Base-by-base conservation (phyloP, 2,329 filamentous ascomycete species). In the Domatiomyces globalis region DNA sequence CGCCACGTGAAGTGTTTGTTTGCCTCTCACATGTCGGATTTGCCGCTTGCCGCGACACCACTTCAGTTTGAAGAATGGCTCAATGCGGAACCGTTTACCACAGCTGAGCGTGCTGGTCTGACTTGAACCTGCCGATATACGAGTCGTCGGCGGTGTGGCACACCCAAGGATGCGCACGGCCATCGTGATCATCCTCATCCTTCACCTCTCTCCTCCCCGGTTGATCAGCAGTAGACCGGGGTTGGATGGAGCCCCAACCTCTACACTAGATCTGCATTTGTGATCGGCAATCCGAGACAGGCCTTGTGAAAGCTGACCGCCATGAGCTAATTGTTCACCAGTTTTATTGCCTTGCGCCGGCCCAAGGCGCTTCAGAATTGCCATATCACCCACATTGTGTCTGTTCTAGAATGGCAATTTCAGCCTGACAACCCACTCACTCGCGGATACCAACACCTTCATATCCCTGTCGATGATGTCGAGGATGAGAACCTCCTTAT, bases 331-430 rank as follows among this genome's bases (percentile, higher is more conserved):
- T 39, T 5, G 10, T 39, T 39, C 43, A 59, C 51, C 67, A 94
- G 89, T 52, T 77, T 94, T 57, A 89, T 89, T 71, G 81, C 84
- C 43, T 71, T 95, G 56, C 81, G 82, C 54, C 81, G 84, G 55
- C 81, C 81, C 54, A 76, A 83, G 50, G 76, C 81, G 36, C 74
- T 96, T 47, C 71, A 77, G 57, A 77, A 84, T 56, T 79, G 81
- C 58, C 81, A 83, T 58, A 87, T 98, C 65, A 94, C 88, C 2
- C 89, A 95, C 68, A 78, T 96, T 27, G 74, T 96, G n/a, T 94
- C 89, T 4, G 85, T 92, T 43, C 68, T 90, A 54, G 78, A 79
- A 46, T 75, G 83, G 59, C 75, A 77, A 44, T 67, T 78, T 47
- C 71, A 77, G 60, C 68, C 75, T 59, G 70, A 71, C 54, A 56